These are phyloP conservation scores for Trametes cingulata DNA, from an alignment of 768 basidiomycete species.

Conservation along the genomic window DNA sequence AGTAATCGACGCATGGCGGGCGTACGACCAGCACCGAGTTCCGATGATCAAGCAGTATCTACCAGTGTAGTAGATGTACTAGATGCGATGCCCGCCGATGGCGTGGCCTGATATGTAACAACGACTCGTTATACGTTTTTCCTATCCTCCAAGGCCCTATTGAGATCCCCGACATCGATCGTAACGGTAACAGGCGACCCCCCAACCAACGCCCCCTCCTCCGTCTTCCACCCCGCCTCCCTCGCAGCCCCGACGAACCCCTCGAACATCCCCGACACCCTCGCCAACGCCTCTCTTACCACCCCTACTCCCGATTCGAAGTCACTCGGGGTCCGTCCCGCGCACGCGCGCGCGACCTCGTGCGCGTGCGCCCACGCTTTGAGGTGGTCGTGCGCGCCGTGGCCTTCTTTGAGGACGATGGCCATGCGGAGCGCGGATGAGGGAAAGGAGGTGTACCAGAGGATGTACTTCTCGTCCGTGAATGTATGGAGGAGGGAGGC, in stretches of 20 bases:
- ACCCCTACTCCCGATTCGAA: slow-evolving; percentile 14
- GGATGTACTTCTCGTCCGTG: slow-evolving; percentile 47
- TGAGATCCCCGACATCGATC: slow-evolving; percentile 8
- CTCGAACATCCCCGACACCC: slow-evolving; percentile 18
- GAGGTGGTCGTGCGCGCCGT: slow-evolving; percentile 48
- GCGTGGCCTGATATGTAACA: not conserved
- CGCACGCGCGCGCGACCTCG: slow-evolving; percentile 18
- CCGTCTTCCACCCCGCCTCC: slow-evolving; percentile 28
- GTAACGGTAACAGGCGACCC: slow-evolving; percentile 25
- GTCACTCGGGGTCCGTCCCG: not conserved
- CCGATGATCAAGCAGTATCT: too few relatives aligned
- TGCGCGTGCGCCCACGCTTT: slow-evolving; percentile 50
- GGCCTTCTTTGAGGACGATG: slow-evolving; percentile 54
- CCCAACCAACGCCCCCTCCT: slow-evolving; percentile 26
- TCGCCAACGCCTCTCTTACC: slow-evolving; percentile 13
- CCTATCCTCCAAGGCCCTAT: slow-evolving; percentile 2
- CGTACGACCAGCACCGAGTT: too few relatives aligned
- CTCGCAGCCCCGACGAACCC: slow-evolving; percentile 21
- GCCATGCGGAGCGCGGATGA: slow-evolving; percentile 31
- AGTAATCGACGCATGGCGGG: too few relatives aligned
- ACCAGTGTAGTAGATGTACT: too few relatives aligned
- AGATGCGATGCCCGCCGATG: not conserved
- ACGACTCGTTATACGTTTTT: slow-evolving; percentile 5
- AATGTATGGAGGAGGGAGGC: slow-evolving; percentile 41
- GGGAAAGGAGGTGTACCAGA: slow-evolving; percentile 47